Evolutionary conservation across 1,139 yeast species (phyloP).

Genomic region (Geotrichum histeridarum): DNA sequence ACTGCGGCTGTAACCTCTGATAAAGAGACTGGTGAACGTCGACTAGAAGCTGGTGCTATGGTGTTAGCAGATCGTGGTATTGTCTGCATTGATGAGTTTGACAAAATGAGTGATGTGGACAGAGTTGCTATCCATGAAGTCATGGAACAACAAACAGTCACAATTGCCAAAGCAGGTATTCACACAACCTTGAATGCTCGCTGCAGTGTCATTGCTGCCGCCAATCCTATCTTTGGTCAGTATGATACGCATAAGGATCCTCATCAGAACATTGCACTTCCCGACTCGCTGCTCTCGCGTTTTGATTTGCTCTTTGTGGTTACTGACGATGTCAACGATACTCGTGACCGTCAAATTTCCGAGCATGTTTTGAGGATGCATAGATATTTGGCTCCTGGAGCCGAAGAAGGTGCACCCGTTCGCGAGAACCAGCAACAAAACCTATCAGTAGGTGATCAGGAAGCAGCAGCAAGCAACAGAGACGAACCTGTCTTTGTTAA

Average conservation of each 20-base stretch:
- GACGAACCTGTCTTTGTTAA: slow-evolving; percentile 69
- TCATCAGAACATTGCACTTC: slow-evolving; percentile 91
- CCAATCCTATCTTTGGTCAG: slow-evolving; percentile 96
- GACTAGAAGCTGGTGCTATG: slow-evolving; percentile 99
- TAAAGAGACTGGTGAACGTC: slow-evolving; percentile 93
- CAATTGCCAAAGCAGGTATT: slow-evolving; percentile 97
- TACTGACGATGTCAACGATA: slow-evolving; percentile 87
- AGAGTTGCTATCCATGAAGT: slow-evolving; percentile 98
- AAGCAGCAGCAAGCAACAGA: slow-evolving; percentile 44
- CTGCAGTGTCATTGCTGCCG: slow-evolving; percentile 97
- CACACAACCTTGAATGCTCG: slow-evolving; percentile 95
- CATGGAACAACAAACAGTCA: slow-evolving; percentile 98
- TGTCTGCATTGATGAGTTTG: slow-evolving; percentile 97
- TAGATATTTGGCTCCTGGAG: slow-evolving; percentile 81
- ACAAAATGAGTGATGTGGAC: slow-evolving; percentile 94
- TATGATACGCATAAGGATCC: slow-evolving; percentile 96
- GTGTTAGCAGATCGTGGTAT: slow-evolving; percentile 96
- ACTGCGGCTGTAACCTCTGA: slow-evolving; percentile 98
- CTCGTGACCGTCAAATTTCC: slow-evolving; percentile 78
- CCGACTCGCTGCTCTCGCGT: slow-evolving; percentile 94
- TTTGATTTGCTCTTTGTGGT: slow-evolving; percentile 93
- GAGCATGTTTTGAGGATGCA: slow-evolving; percentile 96
- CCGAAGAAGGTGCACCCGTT: slow-evolving; percentile 90
- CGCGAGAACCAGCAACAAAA: slow-evolving; percentile 68
- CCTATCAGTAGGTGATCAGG: slow-evolving; percentile 69